A percentile compares a stretch with the other conserved stretches of the same genome.
phyloP scores from a whole-genome alignment of 2,329 filamentous ascomycete genomes.

The Rutstroemia sp. region DNA sequence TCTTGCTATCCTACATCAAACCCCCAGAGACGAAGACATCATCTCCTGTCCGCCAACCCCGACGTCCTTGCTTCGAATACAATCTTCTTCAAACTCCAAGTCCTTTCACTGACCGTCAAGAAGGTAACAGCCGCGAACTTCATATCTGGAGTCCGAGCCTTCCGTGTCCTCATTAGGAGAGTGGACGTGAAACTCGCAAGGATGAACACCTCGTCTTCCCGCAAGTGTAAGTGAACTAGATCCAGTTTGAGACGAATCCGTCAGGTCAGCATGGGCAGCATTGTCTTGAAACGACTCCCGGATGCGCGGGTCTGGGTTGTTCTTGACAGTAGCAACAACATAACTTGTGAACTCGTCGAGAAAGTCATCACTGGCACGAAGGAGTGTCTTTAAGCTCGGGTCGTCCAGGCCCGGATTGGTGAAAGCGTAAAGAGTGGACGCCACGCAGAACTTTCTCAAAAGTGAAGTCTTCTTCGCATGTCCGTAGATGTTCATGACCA shows the following conservation, averaged over 20 bases:
- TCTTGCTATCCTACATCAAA: no score
- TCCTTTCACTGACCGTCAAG: background rate
- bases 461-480: conserved; percentile 6
- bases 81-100: no score
- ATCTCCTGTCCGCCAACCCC: no score
- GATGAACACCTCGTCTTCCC: conserved; percentile 7
- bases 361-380: conserved; percentile 6
- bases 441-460: conserved; percentile 17
- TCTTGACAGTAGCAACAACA: background rate
- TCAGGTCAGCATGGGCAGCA: background rate
- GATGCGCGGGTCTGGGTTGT: conserved; percentile 17
- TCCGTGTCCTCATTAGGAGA: background rate
- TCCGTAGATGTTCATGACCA: conserved; percentile 14
- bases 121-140: background rate
- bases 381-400: background rate
- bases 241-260: background rate
- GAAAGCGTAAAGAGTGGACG: conserved; percentile 7
- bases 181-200: conserved; percentile 14
- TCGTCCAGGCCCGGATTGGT: background rate
- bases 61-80: no score
- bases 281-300: conserved; percentile 11
- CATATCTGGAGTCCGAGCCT: background rate
- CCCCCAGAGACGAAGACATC: no score
- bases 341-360: conserved; percentile 15
- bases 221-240: background rate